These are phyloP conservation scores for Linum tenue DNA, from an alignment of 345 rosid genomes.

Conservation along the genomic window DNA sequence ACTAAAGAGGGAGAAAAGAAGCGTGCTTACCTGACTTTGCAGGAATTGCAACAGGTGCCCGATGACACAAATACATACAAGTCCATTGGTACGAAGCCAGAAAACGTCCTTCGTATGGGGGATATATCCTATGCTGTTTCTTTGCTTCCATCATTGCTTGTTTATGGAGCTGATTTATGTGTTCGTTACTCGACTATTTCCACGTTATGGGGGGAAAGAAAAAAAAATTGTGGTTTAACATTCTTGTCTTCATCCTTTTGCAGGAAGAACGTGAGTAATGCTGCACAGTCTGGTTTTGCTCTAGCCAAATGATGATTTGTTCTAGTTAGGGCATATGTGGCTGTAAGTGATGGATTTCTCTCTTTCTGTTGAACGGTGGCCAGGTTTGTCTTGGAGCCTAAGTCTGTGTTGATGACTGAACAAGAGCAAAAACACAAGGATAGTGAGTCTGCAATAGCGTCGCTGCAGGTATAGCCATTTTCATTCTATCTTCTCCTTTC, in stretches of 20 bases:
- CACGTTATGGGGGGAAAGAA: neutral
- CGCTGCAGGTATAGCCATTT: conserved; percentile 46
- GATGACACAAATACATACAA: conserved; percentile 79
- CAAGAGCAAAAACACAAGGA: conserved; percentile 84
- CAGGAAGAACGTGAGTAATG: conserved; percentile 92
- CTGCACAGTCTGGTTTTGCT: conserved; percentile 9
- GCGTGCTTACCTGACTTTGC: conserved; percentile 87
- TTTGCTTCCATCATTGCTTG: neutral
- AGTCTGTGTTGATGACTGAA: conserved; percentile 46
- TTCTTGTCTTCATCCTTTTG: conserved; percentile 23
- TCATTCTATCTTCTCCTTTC: neutral
- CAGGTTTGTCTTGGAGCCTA: conserved; percentile 92
- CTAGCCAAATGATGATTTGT: conserved; percentile 5
- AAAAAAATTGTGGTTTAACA: neutral
- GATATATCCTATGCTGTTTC: neutral
- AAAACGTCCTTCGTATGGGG: neutral
- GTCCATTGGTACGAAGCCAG: conserved; percentile 46
- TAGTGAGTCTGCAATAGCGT: conserved; percentile 65
- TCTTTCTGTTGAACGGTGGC: conserved; percentile 16
- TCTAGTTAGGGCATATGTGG: neutral
- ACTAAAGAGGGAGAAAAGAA: conserved; percentile 87
- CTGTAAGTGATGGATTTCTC: conserved; percentile 15
- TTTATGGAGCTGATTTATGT: neutral
- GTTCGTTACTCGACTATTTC: neutral
- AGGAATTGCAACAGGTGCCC: conserved; percentile 70